Conservation (phyloP, 2,329 filamentous ascomycete genomes). For the Cryoendolithus antarcticus region DNA sequence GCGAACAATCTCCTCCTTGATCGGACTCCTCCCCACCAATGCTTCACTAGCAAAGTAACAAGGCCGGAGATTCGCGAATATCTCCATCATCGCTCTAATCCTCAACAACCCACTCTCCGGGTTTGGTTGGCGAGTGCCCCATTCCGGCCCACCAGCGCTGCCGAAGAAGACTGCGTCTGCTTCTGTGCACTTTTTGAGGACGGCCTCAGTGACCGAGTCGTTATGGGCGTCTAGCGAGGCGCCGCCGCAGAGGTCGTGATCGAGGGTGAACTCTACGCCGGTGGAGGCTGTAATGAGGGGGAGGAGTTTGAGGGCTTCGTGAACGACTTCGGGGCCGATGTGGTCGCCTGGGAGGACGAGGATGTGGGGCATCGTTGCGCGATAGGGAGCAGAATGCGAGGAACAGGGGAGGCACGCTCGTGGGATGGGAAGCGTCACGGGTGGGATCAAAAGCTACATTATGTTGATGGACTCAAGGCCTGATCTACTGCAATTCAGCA, state of each 20-base stretch:
- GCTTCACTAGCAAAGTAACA: constrained; percentile 35
- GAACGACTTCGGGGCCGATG: constrained; percentile 40
- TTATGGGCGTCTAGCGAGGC: constrained; percentile 35
- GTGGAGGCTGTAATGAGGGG: constrained; percentile 25
- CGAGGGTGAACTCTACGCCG: constrained; percentile 19
- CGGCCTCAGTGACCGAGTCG: constrained; percentile 31
- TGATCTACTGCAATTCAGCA: too few relatives aligned
- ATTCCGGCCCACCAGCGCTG: constrained; percentile 37
- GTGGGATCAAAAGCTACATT: too few relatives aligned
- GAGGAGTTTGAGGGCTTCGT: constrained; percentile 36
- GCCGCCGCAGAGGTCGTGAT: constrained; percentile 23
- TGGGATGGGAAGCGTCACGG: too few relatives aligned
- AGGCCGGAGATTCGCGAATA: constrained; percentile 40
- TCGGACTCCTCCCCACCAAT: constrained; percentile 27
- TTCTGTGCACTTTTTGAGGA: constrained; percentile 28
- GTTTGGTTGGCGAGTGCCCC: constrained; percentile 29
- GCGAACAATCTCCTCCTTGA: constrained; percentile 33
- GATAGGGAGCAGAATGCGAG: too few relatives aligned
- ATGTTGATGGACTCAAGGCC: too few relatives aligned
- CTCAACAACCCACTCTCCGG: constrained; percentile 34
- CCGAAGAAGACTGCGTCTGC: constrained; percentile 38
- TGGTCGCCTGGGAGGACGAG: constrained; percentile 37
- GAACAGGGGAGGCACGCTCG: too few relatives aligned
- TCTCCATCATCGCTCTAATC: constrained; percentile 28
- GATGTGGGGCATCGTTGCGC: constrained; percentile 16